Conservation (phyloP, 2,329 filamentous ascomycete genomes). For the Aspergillus quadrilineatus region DNA sequence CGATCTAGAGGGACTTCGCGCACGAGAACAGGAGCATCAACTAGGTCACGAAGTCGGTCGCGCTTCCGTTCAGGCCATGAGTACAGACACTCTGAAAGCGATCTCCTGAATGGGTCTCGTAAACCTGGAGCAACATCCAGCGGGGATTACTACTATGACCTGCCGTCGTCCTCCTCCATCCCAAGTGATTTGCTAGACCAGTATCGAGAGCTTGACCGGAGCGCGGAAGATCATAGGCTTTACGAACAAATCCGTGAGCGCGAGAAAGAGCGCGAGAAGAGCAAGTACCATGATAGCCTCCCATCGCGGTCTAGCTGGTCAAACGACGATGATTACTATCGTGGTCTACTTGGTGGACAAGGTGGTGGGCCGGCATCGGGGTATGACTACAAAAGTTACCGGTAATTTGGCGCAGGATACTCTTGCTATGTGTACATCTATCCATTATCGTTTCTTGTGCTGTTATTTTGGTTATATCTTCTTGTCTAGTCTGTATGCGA, state of each 20-base stretch:
- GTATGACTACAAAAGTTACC: conserved; percentile 32
- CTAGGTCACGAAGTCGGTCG: conserved; percentile 34
- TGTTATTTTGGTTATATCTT: background rate
- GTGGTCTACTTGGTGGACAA: conserved; percentile 32
- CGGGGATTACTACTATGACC: conserved; percentile 28
- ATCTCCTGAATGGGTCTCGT: conserved; percentile 27
- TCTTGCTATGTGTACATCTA: conserved; percentile 5
- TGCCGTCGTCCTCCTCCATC: conserved; percentile 22
- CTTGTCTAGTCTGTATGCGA: background rate
- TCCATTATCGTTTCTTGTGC: conserved; percentile 6
- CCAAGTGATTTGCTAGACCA: conserved; percentile 26
- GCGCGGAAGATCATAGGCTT: conserved; percentile 24
- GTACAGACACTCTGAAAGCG: conserved; percentile 39
- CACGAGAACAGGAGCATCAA: conserved; percentile 5
- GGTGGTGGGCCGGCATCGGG: conserved; percentile 25
- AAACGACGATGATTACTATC: conserved; percentile 42
- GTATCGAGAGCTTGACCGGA: conserved; percentile 30
- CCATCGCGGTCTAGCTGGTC: conserved; percentile 29
- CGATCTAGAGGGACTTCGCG: conserved; percentile 21
- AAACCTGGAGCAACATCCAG: conserved; percentile 21
- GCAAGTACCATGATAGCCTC: conserved; percentile 26
- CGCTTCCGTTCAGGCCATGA: conserved; percentile 24
- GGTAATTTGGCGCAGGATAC: conserved; percentile 16
- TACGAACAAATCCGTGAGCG: conserved; percentile 30
- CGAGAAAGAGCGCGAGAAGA: conserved; percentile 31